Percentiles rank a stretch among this genome's conserved stretches.
phyloP scores from a whole-genome alignment of 2,329 filamentous ascomycete species.

The Alternaria angustiovoidea region DNA sequence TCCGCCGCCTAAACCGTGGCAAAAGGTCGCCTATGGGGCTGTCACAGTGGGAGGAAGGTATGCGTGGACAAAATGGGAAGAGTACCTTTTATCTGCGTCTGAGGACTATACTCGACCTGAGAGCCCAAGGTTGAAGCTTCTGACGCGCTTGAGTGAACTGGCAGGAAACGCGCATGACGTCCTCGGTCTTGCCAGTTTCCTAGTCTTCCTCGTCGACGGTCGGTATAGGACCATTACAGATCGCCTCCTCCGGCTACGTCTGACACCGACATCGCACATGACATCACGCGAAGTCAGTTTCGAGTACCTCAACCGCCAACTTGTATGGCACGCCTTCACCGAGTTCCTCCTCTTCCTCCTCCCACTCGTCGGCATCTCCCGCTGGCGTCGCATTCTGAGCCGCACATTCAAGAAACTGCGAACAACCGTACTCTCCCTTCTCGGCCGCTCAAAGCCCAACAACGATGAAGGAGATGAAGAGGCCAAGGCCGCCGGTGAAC shows the following conservation, averaged over 20 bases:
- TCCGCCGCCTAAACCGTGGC: constrained; percentile 76
- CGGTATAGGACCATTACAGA: constrained; percentile 91
- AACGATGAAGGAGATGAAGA: constrained; percentile 59
- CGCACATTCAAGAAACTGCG: constrained; percentile 86
- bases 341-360: constrained; percentile 97
- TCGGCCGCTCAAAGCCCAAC: constrained; percentile 54
- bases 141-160: constrained; percentile 74
- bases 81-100: constrained; percentile 79
- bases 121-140: constrained; percentile 59
- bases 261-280: constrained; percentile 83
- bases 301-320: constrained; percentile 95
- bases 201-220: constrained; percentile 90
- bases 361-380: constrained; percentile 92
- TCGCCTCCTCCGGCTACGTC: constrained; percentile 80
- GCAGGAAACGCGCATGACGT: constrained; percentile 79
- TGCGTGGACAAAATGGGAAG: constrained; percentile 90
- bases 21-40: constrained; percentile 85
- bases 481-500: constrained; percentile 68
- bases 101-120: constrained; percentile 71
- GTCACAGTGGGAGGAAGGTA: constrained; percentile 89
- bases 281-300: constrained; percentile 93
- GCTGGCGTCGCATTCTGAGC: constrained; percentile 90
- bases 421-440: constrained; percentile 59
- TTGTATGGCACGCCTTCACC: constrained; percentile 99
- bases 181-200: constrained; percentile 83